Base-by-base conservation (phyloP, 106 monocot species). In the Dioscorea alata region DNA sequence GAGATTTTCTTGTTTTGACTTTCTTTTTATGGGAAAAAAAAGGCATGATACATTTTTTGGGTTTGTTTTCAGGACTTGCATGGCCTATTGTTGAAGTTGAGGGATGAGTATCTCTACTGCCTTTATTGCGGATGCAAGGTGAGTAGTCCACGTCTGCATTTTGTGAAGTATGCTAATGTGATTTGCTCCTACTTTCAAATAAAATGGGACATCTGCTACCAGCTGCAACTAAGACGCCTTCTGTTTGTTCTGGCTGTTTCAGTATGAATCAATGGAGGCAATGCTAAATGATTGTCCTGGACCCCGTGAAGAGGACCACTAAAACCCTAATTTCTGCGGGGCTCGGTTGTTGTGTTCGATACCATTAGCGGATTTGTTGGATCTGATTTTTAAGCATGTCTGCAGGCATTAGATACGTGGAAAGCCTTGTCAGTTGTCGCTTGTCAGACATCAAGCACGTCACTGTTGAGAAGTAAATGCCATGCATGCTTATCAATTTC, bases 121-220 rank as follows among this genome's bases (percentile, higher is more conserved):
- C 82, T 96, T 23, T 91, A 96, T 28, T 96, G 95, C 69, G 95
- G 95, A 69, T 91, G 73, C 42, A 76, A 91, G 86, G 95, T 91
- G 20, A 81, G 72, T 35, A 54, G 18, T 13, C 17, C 12, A 19
- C 19, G 15, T 8, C n/a, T n/a, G n/a, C n/a, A n/a, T n/a, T n/a
- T 54, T 54, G 19, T 54, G 8, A 18, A 18, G 54, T 3, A 24
- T 22, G 25, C 48, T 2, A 63, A 21, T 42, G 42, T 42, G 8
- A 1, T 66, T 59, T 53, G 18, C 5, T 60, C 5, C 6, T 1
- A 51, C 10, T 1, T 13, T 9, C 18, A 4, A 23, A 51, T 13
- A 18, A 6, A 67, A 67, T n/a, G 4, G 42, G 42, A 42, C 17
- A 33, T n/a, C 19, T 18, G 34, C 7, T 33, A 6, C 2, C 0